Evolutionary conservation across 1,139 yeast genomes (phyloP).

Genomic region (Protomyces inouyei): DNA sequence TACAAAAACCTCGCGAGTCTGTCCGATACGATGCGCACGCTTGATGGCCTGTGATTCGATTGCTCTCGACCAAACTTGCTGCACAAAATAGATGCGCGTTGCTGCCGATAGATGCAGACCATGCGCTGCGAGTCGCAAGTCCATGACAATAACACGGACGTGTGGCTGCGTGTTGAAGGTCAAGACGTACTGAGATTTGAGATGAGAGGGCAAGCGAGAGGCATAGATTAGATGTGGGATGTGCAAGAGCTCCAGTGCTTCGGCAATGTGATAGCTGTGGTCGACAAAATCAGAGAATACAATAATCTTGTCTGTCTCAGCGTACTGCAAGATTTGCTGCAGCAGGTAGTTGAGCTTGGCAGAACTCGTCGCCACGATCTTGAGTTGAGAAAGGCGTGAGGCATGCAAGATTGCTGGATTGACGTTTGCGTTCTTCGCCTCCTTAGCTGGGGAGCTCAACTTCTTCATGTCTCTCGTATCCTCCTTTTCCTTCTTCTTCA

Average conservation of each 20-base stretch:
- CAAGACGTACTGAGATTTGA: slow-evolving; percentile 52
- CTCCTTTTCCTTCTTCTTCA: not conserved
- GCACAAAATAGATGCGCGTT: slow-evolving; percentile 60
- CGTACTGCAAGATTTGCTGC: slow-evolving; percentile 46
- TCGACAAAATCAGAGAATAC: slow-evolving; percentile 70
- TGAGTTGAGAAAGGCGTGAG: not conserved
- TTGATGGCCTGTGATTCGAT: slow-evolving; percentile 70
- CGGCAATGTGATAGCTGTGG: slow-evolving; percentile 55
- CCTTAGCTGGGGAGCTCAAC: not conserved
- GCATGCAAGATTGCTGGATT: not conserved
- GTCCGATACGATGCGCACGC: slow-evolving; percentile 71
- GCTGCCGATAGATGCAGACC: slow-evolving; percentile 67
- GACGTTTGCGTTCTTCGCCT: not conserved
- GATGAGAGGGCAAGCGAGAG: slow-evolving; percentile 50
- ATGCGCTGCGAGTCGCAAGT: slow-evolving; percentile 61
- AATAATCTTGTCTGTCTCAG: slow-evolving; percentile 54
- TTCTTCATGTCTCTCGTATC: not conserved
- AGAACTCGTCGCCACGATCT: slow-evolving; percentile 48
- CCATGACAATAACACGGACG: slow-evolving; percentile 63
- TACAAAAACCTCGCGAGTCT: slow-evolving; percentile 53
- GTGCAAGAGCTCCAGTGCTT: slow-evolving; percentile 58
- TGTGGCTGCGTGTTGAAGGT: slow-evolving; percentile 48
- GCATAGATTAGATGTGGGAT: slow-evolving; percentile 60
- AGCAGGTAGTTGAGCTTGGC: slow-evolving; percentile 58
- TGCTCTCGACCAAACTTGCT: slow-evolving; percentile 66